Percentiles rank a stretch among this genome's conserved stretches.
phyloP scores from a whole-genome alignment of 208 protist species.

The Acanthamoeba pearcei region DNA sequence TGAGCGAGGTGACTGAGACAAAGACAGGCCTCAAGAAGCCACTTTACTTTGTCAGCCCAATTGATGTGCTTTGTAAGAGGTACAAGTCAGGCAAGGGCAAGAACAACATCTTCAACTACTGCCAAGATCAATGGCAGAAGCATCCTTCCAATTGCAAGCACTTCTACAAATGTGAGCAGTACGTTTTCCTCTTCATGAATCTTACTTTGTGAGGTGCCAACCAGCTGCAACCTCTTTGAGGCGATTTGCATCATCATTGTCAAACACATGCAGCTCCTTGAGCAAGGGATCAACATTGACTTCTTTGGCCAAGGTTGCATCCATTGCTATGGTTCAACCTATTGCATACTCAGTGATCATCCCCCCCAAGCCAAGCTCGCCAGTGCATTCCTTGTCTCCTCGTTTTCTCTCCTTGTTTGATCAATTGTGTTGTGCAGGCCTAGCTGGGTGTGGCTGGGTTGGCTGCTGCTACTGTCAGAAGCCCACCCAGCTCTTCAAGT shows the following conservation, averaged over 20 bases:
- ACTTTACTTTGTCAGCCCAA: neutral
- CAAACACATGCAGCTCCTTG: neutral
- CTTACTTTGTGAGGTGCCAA: neutral
- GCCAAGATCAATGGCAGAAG: too few species aligned
- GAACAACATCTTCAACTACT: too few species aligned
- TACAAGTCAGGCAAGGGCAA: too few species aligned
- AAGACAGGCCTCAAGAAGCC: neutral
- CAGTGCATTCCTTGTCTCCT: neutral
- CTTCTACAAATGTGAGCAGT: too few species aligned
- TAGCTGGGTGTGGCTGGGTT: neutral
- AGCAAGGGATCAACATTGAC: neutral
- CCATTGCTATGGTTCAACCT: neutral
- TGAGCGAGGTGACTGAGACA: neutral
- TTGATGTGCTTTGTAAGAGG: too few species aligned
- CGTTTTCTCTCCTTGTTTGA: neutral
- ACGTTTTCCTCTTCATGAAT: neutral
- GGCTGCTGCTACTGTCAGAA: neutral
- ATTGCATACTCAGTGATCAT: neutral
- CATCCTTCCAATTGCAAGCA: too few species aligned
- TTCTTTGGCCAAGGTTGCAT: too few species aligned
- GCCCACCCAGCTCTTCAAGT: neutral
- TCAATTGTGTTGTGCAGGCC: neutral
- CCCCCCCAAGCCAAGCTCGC: neutral
- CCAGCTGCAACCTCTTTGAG: neutral
- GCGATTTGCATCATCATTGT: neutral